Evolutionary conservation across 371 early-diverging fungal genomes (phyloP), one percentile per base, ranked within the genome.

Genomic region (Mortierella polycephala): DNA sequence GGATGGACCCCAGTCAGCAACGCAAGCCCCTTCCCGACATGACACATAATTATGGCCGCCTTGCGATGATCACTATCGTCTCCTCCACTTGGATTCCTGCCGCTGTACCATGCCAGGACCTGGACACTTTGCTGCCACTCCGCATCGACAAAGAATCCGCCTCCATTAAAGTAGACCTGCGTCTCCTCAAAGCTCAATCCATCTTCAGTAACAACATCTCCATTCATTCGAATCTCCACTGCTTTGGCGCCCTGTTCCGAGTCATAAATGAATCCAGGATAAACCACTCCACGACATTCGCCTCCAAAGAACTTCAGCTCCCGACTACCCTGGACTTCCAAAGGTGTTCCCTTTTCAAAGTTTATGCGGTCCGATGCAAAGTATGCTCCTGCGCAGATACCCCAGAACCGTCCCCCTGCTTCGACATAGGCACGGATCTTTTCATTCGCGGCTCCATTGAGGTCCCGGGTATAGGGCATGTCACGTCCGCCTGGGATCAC

Each of bases 321-420:
- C 44, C 96, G 84, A 7, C 84, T 64, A 1, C 96, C 97, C 23
- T 84, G 69, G 11, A 98, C 94, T 66, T 90, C 86, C 74, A 93
- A 74, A 5, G 68, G 60, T 16, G 85, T 69, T 12, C 90, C 89
- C 4, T 84, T 83, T 82, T 97, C 96, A 84, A 98, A 98, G 65
- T 90, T 92, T 42, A 94, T 88, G 13, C 77, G 64, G 1, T 68
- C 73, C 18, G 88, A 85, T 2, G 87, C 96, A 82, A 94, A 96
- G 75, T 97, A 96, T 0, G 91, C 97, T 13, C 98, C 99, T 0
- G 96, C 97, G 73, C 98, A 97, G 14, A 99, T 85, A 0, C 99
- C 99, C 44, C 96, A 81, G 75, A 95, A 97, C 13, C 87, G 84
- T 5, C 99, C 99, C 10, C 98, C 98, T 16, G 74, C 62, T 1